These are phyloP conservation scores for Dioszegia hungarica DNA, from an alignment of 768 basidiomycete genomes.

Conservation along the genomic window DNA sequence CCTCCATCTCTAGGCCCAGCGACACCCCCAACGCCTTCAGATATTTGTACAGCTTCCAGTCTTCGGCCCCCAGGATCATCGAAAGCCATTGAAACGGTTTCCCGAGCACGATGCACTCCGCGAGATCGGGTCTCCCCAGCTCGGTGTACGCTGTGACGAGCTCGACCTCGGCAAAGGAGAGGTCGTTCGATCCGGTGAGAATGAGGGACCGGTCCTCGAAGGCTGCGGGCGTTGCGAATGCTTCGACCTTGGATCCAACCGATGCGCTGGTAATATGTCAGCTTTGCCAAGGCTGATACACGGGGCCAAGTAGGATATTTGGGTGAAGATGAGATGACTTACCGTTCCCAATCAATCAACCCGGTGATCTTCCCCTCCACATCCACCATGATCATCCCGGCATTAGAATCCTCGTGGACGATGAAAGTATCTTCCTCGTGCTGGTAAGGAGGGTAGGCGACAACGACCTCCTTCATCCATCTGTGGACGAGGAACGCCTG, in stretches of 20 bases:
- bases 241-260: neutral
- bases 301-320: no score
- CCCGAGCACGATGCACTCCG: neutral
- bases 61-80: neutral
- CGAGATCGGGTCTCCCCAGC: neutral
- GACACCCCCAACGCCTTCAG: neutral
- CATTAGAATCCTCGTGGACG: slow-evolving; percentile 28
- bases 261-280: slow-evolving; percentile 3
- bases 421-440: slow-evolving; percentile 11
- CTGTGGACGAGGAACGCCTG: neutral
- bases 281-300: no score
- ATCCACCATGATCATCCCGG: slow-evolving; percentile 39
- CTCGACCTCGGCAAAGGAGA: neutral
- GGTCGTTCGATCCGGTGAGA: neutral
- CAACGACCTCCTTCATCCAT: neutral
- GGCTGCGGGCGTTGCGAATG: slow-evolving; percentile 3
- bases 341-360: slow-evolving; percentile 47
- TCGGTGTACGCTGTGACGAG: neutral
- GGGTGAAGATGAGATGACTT: neutral
- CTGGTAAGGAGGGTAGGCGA: neutral
- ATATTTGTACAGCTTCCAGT: no score
- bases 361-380: slow-evolving; percentile 25
- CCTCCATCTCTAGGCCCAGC: neutral
- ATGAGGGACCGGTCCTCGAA: neutral
- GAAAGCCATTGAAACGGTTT: neutral